Evolutionary conservation across 1,139 yeast genomes (phyloP).

Genomic region (Pichia sp.): DNA sequence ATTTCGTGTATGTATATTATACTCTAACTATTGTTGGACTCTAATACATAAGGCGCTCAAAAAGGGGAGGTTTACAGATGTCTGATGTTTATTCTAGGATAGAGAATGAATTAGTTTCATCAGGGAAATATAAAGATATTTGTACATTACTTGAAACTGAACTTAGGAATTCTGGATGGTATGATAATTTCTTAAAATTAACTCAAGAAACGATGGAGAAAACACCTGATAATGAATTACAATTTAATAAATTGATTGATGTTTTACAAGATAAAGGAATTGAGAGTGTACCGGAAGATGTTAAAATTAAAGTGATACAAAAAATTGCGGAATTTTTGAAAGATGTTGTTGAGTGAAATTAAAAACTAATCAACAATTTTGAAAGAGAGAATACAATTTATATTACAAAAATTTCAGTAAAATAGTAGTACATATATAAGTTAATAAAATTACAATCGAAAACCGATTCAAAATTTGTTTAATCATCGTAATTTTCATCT

Average conservation of each 20-base stretch:
- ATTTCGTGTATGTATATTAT: no score
- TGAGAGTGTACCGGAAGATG: slow-evolving; percentile 54
- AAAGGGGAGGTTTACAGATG: slow-evolving; percentile 4
- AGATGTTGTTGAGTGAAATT: slow-evolving; percentile 28
- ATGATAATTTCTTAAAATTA: slow-evolving; percentile 58
- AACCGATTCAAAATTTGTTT: no score
- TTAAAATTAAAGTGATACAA: slow-evolving; percentile 51
- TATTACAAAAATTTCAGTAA: not conserved
- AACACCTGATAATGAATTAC: slow-evolving; percentile 24
- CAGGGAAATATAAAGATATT: slow-evolving; percentile 73
- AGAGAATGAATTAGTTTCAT: slow-evolving; percentile 61
- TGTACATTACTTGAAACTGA: slow-evolving; percentile 55
- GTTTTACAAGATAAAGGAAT: slow-evolving; percentile 40
- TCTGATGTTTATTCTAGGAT: slow-evolving; percentile 55
- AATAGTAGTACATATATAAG: not conserved
- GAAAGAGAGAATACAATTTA: not conserved
- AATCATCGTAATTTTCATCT: slow-evolving; percentile 76
- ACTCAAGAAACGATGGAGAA: slow-evolving; percentile 38
- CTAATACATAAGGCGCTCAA: no score
- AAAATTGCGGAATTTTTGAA: slow-evolving; percentile 60
- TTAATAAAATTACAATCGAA: slow-evolving; percentile 29
- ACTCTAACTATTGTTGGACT: no score
- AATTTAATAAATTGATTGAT: slow-evolving; percentile 47
- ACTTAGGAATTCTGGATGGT: slow-evolving; percentile 79
- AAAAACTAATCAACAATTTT: not conserved